A percentile compares a stretch with the other conserved stretches of the same genome.
phyloP scores from a whole-genome alignment of 352 stramenopile genomes.

The Phytophthora europaea region DNA sequence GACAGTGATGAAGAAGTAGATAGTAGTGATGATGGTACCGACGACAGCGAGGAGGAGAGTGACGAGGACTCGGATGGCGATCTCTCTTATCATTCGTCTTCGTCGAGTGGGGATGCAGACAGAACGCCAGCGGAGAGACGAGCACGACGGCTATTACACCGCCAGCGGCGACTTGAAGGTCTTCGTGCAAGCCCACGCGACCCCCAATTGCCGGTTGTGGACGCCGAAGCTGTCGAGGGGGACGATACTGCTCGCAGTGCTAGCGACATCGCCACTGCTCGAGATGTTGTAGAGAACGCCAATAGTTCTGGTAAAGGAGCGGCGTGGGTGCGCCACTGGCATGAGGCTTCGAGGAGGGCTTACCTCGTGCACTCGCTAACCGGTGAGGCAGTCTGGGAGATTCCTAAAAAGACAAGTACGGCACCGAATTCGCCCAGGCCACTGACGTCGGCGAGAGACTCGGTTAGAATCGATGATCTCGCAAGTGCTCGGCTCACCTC shows the following conservation, averaged over 20 bases:
- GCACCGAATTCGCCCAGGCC: not conserved
- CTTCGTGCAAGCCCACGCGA: conserved; percentile 26
- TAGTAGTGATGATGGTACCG: conserved; percentile 26
- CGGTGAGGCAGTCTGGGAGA: conserved; percentile 77
- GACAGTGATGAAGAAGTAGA: conserved; percentile 54
- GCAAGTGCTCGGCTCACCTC: conserved; percentile 21
- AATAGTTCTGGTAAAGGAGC: conserved; percentile 32
- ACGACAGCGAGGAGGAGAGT: conserved; percentile 30
- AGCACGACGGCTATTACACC: conserved; percentile 24
- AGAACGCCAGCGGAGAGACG: conserved; percentile 39
- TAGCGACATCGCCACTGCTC: conserved; percentile 37
- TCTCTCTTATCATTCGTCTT: conserved; percentile 41
- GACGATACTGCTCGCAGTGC: conserved; percentile 28
- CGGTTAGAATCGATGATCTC: conserved; percentile 8
- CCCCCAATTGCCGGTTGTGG: conserved; percentile 37
- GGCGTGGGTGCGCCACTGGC: conserved; percentile 74
- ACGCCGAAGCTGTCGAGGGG: conserved; percentile 35
- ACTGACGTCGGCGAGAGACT: not conserved
- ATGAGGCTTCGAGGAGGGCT: conserved; percentile 53
- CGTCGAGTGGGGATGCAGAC: conserved; percentile 31
- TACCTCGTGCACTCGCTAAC: conserved; percentile 82
- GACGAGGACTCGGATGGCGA: conserved; percentile 21
- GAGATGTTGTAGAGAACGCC: conserved; percentile 21
- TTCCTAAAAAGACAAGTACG: conserved; percentile 17
- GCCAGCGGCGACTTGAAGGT: conserved; percentile 29